These are phyloP conservation scores for Diddensiella caesifluorescens DNA, from an alignment of 805 yeast species.

Conservation along the genomic window DNA sequence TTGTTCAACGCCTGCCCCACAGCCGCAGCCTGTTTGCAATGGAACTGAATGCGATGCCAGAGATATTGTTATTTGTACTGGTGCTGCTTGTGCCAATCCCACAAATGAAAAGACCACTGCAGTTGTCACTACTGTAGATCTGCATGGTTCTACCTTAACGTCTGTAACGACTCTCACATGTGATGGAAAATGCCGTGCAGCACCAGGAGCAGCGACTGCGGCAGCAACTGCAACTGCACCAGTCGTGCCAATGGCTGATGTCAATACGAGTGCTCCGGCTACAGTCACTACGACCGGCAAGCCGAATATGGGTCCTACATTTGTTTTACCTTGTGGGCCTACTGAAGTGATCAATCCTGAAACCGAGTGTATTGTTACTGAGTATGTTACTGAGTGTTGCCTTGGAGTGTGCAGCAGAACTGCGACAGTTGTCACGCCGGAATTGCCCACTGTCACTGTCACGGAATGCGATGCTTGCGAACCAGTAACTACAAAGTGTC, in stretches of 20 bases:
- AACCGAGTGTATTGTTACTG: conserved; percentile 2
- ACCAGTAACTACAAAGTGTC: conserved; percentile 10
- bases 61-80: not conserved
- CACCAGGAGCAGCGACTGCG: not conserved
- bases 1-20: not conserved
- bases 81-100: not conserved
- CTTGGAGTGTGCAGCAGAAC: conserved; percentile 5
- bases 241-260: not conserved
- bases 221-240: not conserved
- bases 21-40: not conserved
- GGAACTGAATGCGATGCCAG: not conserved
- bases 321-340: conserved; percentile 7
- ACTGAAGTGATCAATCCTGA: conserved; percentile 8
- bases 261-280: not conserved
- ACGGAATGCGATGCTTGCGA: conserved; percentile 8
- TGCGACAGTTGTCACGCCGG: conserved; percentile 7
- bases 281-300: conserved; percentile 4
- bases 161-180: not conserved
- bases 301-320: conserved; percentile 1
- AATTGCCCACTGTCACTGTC: conserved; percentile 12
- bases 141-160: not conserved
- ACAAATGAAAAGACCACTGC: conserved; percentile 3
- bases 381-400: conserved; percentile 13
- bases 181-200: not conserved
- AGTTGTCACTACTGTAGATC: not conserved